A percentile compares a stretch with the other conserved stretches of the same genome.
Conservation (phyloP, 169 alveolate genomes). For the Plasmodium knowlesi region DNA sequence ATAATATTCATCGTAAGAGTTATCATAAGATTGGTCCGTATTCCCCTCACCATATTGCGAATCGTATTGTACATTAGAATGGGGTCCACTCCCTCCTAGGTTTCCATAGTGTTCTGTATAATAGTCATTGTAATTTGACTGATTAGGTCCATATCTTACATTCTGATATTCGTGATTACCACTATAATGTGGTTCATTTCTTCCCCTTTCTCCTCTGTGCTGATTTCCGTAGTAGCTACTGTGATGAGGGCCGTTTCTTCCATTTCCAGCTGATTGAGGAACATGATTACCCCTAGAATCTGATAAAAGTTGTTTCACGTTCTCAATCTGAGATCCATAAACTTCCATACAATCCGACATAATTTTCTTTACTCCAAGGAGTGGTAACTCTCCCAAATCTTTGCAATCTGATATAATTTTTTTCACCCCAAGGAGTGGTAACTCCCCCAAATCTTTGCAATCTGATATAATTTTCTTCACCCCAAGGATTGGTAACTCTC, state of each 20-base stretch:
- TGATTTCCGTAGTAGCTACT: not conserved
- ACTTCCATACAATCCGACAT: not conserved
- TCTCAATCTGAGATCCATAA: not conserved
- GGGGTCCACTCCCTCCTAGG: not conserved
- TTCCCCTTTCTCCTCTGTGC: not conserved
- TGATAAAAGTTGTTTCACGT: not conserved
- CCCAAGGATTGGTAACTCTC: not conserved
- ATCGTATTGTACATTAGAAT: not conserved
- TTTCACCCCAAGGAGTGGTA: not conserved
- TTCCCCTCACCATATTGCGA: not conserved
- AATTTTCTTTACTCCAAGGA: not conserved
- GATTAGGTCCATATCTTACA: not conserved
- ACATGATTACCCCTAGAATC: not conserved
- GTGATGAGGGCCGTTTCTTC: not conserved
- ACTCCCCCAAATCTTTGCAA: not conserved
- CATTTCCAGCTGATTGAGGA: not conserved
- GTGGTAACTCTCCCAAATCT: not conserved
- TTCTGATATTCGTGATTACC: not conserved
- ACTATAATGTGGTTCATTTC: not conserved
- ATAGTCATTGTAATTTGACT: not conserved
- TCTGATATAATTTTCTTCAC: not conserved
- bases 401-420: not conserved
- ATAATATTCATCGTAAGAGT: not conserved
- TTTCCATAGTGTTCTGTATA: not conserved
- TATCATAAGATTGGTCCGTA: not conserved